Base-by-base conservation (phyloP, 345 rosid genomes). In the Gossypium sturtianum region DNA sequence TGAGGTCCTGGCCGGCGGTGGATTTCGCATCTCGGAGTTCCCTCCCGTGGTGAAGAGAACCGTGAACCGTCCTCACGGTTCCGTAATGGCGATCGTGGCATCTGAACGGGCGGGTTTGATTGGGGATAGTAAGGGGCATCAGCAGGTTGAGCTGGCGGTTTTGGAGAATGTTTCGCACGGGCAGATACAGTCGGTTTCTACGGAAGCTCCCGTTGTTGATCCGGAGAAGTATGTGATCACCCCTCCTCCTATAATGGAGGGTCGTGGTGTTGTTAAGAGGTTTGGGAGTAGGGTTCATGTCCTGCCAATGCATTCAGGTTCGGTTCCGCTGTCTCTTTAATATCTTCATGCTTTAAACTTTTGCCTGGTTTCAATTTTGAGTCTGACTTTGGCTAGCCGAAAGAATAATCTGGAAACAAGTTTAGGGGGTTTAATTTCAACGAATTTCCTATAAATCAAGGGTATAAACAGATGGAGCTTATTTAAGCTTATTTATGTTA, bases 241-340 rank as follows among this genome's bases (percentile, higher is more conserved):
- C 44, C 94, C 98, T 15, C 98, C 97, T 2, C 84, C 79, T 66
- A 82, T 90, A 68, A 85, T 95, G 98, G 92, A 89, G 77, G 98
- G 99, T 44, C 81, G 82, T 78, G 99, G 99, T 3, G 93, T 91
- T 76, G 86, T 85, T 38, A 93, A 91, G 87, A 84, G 88, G 74
- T 93, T 89, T 73, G 93, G 97, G 67, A 84, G 77, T 77, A 74
- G 86, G 68, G 87, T 85, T 80, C 98, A 84, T 80, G 89, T 87
- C 52, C 84, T 95, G 74, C 99, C 99, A 48, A 84, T 93, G 97
- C 98, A 95, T 85, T 95, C 99, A 87, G 99, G 99, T 87, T 70
- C 62, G 53, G 29, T 34, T 23, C 60, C 49, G n/a, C 52, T 44
- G 7, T 9, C 3, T 41, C 43, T 60, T 9, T 45, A 45, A 22